Evolutionary conservation across 192 early-diverging fungal species (phyloP).

Genomic region (Linnemannia exigua): DNA sequence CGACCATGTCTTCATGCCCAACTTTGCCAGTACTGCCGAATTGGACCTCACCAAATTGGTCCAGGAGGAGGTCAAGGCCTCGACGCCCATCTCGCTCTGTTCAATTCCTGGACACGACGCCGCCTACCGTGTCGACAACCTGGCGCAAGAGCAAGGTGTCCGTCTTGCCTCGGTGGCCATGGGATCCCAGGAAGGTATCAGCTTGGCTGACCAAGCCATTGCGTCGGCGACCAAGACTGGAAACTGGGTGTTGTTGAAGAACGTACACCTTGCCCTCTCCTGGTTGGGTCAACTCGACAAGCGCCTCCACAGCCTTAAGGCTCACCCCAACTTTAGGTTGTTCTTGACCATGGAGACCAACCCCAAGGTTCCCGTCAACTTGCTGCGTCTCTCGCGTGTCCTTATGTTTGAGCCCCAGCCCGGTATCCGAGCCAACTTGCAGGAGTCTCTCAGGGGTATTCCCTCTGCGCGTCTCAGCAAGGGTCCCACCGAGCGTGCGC

Average conservation of each 20-base stretch:
- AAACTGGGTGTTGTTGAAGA: constrained; percentile 97
- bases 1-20: constrained; percentile 75
- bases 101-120: constrained; percentile 97
- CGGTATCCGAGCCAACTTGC: constrained; percentile 94
- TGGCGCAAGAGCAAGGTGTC: constrained; percentile 77
- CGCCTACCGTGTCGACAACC: constrained; percentile 91
- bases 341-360: constrained; percentile 99
- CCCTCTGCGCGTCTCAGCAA: constrained; percentile 64
- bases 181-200: constrained; percentile 96
- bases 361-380: constrained; percentile 94
- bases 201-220: constrained; percentile 92
- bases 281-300: constrained; percentile 99
- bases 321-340: constrained; percentile 88
- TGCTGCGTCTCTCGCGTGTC: constrained; percentile 90
- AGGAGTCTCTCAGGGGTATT: constrained; percentile 83
- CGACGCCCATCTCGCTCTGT: constrained; percentile 93
- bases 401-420: constrained; percentile 97
- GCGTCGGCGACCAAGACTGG: constrained; percentile 85
- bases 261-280: constrained; percentile 95
- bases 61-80: constrained; percentile 73
- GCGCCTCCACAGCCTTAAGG: constrained; percentile 87
- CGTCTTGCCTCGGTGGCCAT: constrained; percentile 91
- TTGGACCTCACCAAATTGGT: constrained; percentile 81
- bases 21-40: constrained; percentile 70
- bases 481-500: constrained; percentile 87